These are phyloP conservation scores for Melastoma malabathricum DNA, from an alignment of 345 rosid species.

Conservation along the genomic window DNA sequence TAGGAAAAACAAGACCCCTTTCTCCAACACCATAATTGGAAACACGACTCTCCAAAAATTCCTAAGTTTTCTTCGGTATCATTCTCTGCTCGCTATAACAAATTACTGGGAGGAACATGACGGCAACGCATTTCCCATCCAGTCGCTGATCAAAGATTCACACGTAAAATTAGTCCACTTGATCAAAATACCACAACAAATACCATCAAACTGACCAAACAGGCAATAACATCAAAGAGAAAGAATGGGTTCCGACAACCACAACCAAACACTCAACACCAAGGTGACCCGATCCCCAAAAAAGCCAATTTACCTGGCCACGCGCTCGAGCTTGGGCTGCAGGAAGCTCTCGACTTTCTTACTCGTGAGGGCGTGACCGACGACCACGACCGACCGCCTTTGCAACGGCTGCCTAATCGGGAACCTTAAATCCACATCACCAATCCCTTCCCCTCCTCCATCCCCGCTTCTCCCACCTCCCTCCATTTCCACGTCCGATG, in stretches of 20 bases:
- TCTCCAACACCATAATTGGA: no score
- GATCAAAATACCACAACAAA: no score
- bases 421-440: neutral
- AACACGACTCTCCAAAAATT: no score
- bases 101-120: no score
- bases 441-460: constrained; percentile 1
- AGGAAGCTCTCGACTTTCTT: constrained; percentile 90
- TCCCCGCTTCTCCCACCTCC: neutral
- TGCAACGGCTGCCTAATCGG: neutral
- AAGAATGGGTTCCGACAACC: constrained; percentile 1
- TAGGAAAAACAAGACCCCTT: no score
- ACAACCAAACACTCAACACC: constrained; percentile 6
- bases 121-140: no score
- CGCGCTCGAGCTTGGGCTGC: constrained; percentile 66
- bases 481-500: neutral
- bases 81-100: no score
- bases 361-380: constrained; percentile 80
- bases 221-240: neutral
- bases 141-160: no score
- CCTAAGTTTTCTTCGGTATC: no score
- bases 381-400: constrained; percentile 15
- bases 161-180: no score
- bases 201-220: no score
- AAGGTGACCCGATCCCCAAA: neutral
- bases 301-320: constrained; percentile 24